These are phyloP conservation scores for Fusarium nelsonii DNA, from an alignment of 2,329 filamentous ascomycete genomes.

Conservation along the genomic window DNA sequence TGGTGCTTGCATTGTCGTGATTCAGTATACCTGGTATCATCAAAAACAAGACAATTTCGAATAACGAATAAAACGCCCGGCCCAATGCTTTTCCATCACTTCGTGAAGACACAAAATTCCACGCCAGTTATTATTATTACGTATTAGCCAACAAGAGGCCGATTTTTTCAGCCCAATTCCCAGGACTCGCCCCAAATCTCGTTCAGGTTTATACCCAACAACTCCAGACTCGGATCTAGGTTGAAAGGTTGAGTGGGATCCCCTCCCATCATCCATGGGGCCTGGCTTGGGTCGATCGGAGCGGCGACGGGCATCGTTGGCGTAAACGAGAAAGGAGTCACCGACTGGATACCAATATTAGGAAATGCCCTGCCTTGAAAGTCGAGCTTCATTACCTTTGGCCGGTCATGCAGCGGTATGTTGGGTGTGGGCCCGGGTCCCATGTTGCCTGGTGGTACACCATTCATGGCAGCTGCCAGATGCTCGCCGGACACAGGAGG, in stretches of 20 bases:
- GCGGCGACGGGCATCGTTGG: conserved; percentile 52
- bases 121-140: conserved; percentile 45
- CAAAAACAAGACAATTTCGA: conserved; percentile 21
- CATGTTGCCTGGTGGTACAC: conserved; percentile 42
- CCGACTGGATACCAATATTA: conserved; percentile 55
- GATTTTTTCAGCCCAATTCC: conserved; percentile 54
- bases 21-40: conserved; percentile 42
- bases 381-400: conserved; percentile 55
- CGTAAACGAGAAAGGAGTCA: conserved; percentile 58
- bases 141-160: conserved; percentile 26
- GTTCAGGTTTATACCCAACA: conserved; percentile 66
- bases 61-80: conserved; percentile 18
- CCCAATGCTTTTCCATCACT: conserved; percentile 13
- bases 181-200: conserved; percentile 67
- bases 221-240: conserved; percentile 66
- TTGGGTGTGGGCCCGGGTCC: conserved; percentile 49
- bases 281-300: conserved; percentile 52
- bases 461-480: conserved; percentile 43
- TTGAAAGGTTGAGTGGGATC: conserved; percentile 58
- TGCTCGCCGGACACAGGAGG: conserved; percentile 54
- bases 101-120: conserved; percentile 16
- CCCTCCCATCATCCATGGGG: conserved; percentile 52
- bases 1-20: conserved; percentile 39
- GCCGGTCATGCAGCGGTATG: conserved; percentile 54
- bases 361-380: conserved; percentile 44